A percentile compares a stretch with the other conserved stretches of the same genome.
These are phyloP conservation scores for Rugosomyces carneus DNA, from an alignment of 1,284 basidiomycete species.

Conservation along the genomic window DNA sequence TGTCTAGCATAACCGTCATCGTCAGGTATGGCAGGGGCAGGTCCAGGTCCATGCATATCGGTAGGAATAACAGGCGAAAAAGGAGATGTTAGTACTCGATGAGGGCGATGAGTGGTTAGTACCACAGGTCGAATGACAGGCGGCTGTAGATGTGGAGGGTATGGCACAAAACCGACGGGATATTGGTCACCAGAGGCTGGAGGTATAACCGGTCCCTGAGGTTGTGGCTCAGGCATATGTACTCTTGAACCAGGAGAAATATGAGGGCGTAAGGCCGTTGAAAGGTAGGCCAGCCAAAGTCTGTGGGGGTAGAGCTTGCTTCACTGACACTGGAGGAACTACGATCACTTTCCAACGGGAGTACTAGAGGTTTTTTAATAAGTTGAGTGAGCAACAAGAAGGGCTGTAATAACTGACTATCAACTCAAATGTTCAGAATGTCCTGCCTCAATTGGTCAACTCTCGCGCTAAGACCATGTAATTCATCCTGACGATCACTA, in stretches of 20 bases:
- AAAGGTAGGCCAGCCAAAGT: not conserved
- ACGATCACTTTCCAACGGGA: constrained; percentile 13
- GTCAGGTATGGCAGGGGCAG: constrained; percentile 10
- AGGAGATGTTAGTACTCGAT: constrained; percentile 6
- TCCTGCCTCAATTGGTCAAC: constrained; percentile 56
- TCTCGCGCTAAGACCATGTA: constrained; percentile 56
- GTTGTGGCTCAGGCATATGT: constrained; percentile 16
- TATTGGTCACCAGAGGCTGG: not conserved
- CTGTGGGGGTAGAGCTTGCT: constrained; percentile 13
- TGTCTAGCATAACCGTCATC: not conserved
- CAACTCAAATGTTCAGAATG: constrained; percentile 33
- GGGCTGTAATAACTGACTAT: constrained; percentile 18
- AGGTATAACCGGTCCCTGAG: constrained; percentile 10
- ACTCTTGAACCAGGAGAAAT: constrained; percentile 7
- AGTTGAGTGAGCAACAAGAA: not conserved
- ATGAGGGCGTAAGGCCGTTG: constrained; percentile 6
- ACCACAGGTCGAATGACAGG: constrained; percentile 23
- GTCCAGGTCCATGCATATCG: not conserved
- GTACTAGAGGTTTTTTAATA: constrained; percentile 2
- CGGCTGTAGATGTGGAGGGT: constrained; percentile 8
- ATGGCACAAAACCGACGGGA: constrained; percentile 18
- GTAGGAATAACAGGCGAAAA: not conserved
- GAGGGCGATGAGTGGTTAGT: constrained; percentile 9
- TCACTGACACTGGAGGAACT: constrained; percentile 16
- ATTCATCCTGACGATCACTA: constrained; percentile 63